Evolutionary conservation across 2,329 filamentous ascomycete genomes (phyloP), one percentile per base, ranked within the genome.

Genomic region (Clarireedia homoeocarpa): DNA sequence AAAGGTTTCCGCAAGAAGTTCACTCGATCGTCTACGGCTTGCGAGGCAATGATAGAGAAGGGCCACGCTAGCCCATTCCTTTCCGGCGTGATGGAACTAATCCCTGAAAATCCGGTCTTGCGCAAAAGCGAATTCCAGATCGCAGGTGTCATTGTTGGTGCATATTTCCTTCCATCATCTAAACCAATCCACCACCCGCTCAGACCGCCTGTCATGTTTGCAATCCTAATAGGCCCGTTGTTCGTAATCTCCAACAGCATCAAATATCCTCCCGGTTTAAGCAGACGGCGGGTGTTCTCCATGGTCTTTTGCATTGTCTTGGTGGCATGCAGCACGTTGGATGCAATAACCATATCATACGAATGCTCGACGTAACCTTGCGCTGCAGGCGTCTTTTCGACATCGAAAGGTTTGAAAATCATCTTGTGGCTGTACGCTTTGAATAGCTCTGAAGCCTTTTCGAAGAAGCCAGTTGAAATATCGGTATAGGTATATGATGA

Each of bases 201-300:
- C n/a, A 51, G 36, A 44, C 40, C 40, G n/a, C 40, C 40, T 2
- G 23, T 20, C 40, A 44, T 44, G 7, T 20, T 44, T 2, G 17
- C 40, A 20, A 44, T 12, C 1, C 40, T 2, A 9, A 23, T 23
- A 24, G 40, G 17, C 39, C n/a, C 39, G 9, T 42, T 42, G 20
- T 42, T 42, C 5, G 39, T 42, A 12, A 42, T 42, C 39, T 42
- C 39, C 17, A 42, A n/a, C 5, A 42, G 77, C 45, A 56, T 20
- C 39, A 0, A 81, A 61, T 38, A 72, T 0, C 77, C 78, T 1
- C 72, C 75, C 0, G 76, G 73, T n/a, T 70, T 72, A 0, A 77
- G 63, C 0, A 77, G 60, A 0, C 57, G 56, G 0, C 74, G 68
- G 0, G 70, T 60, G 49, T 76, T 70, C 2, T 27, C 17, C 27